Conservation (phyloP, 768 basidiomycete species). For the Suillus decipiens region DNA sequence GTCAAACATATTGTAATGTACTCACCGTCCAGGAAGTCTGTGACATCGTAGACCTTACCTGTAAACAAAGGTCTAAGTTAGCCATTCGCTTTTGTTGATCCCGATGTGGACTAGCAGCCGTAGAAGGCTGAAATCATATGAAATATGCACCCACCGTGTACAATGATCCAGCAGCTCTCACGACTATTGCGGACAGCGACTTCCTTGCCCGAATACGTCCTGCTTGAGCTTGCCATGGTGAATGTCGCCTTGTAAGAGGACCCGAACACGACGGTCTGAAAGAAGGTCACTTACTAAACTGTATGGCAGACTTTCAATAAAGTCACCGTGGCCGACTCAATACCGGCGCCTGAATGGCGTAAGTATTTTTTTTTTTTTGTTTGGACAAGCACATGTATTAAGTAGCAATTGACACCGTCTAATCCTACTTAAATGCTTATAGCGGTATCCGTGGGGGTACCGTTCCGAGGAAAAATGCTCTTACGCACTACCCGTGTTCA, state of each 20-base stretch:
- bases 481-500: too few relatives aligned
- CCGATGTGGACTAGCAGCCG: background rate
- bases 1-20: constrained; percentile 40
- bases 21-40: constrained; percentile 66
- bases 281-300: background rate
- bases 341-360: background rate
- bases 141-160: constrained; percentile 54
- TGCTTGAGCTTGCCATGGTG: background rate
- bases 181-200: constrained; percentile 49
- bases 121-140: background rate
- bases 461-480: too few relatives aligned
- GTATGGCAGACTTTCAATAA: background rate
- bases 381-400: too few relatives aligned
- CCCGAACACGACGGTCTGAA: background rate
- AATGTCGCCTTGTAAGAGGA: background rate
- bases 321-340: constrained; percentile 12
- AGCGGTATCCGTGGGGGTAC: too few relatives aligned
- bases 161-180: constrained; percentile 71
- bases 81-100: background rate
- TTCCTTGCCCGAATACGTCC: constrained; percentile 41
- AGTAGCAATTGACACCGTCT: too few relatives aligned
- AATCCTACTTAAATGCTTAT: too few relatives aligned
- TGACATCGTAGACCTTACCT: constrained; percentile 75
- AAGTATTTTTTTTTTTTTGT: too few relatives aligned
- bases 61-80: background rate